Evolutionary conservation across 306 rosid genomes (phyloP), one percentile per base, ranked within the genome.

Genomic region (Fragaria ananassa): DNA sequence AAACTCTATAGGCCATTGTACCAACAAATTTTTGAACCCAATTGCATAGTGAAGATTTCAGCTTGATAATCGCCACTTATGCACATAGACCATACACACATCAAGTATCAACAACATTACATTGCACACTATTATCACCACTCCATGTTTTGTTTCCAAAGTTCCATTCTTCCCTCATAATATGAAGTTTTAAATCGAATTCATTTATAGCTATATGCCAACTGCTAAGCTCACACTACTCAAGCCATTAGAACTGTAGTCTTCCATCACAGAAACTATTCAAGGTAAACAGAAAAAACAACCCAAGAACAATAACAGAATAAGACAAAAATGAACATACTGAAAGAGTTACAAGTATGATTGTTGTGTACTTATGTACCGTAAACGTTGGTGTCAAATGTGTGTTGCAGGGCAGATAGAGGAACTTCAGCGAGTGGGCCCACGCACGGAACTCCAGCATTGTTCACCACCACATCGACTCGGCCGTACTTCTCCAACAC

Each of bases 361-460:
- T n/a, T 12, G 46, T 9, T 41, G 44, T 41, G 44, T 41, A 41
- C 11, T 56, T 60, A 1, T 27, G 12, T 74, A 92, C 98, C 98
- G 5, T 45, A 92, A 15, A 95, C 91, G 31, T 95, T 95, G 80
- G 96, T 86, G 34, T 90, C 81, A 21, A 90, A 92, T 2, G 98
- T 82, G 72, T 76, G 46, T n/a, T 87, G 88, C 21, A 89, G 2
- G 4, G 87, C 51, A 37, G 91, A 80, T 74, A 92, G 88, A 44
- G 96, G 95, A 49, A 89, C 13, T 78, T 95, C 98, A 2, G 96
- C 91, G 1, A 92, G 83, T 4, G 98, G 96, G 10, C 92, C 96
- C 10, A 94, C 80, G 37, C 96, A 90, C 15, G 47, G 97, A 57
- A 95, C 77, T 7, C 98, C 97, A 0, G 98, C 98, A 51, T 92